Conservation (phyloP, 108 stramenopile species). For the Skeletonema potamos region DNA sequence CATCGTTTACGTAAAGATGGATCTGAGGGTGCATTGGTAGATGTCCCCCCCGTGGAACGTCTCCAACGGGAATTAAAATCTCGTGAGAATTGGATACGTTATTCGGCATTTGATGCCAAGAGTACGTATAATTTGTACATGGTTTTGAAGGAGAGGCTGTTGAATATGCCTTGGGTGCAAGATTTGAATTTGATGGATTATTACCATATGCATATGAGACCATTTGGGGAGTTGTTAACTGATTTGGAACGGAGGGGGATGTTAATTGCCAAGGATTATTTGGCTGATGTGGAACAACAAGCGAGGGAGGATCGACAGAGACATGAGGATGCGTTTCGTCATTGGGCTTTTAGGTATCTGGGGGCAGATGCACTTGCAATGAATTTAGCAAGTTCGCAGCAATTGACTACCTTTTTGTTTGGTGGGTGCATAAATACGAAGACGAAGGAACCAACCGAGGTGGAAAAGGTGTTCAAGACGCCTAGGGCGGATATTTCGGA, state of each 20-base stretch:
- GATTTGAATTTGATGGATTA: constrained; percentile 84
- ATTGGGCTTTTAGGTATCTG: constrained; percentile 73
- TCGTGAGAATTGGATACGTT: constrained; percentile 83
- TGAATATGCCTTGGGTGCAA: constrained; percentile 47
- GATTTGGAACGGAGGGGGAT: constrained; percentile 98
- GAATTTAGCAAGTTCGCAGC: constrained; percentile 82
- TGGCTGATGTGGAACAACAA: constrained; percentile 77
- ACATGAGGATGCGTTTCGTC: constrained; percentile 64
- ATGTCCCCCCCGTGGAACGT: constrained; percentile 85
- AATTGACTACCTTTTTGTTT: constrained; percentile 89
- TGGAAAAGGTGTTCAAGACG: constrained; percentile 79
- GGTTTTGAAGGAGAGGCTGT: constrained; percentile 38
- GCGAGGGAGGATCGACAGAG: constrained; percentile 78
- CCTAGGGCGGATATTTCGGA: constrained; percentile 78
- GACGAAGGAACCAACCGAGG: constrained; percentile 71
- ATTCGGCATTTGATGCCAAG: constrained; percentile 83
- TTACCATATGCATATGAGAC: constrained; percentile 88
- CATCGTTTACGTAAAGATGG: constrained; percentile 86
- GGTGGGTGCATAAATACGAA: constrained; percentile 81
- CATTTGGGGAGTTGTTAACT: constrained; percentile 94
- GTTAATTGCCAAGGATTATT: constrained; percentile 87
- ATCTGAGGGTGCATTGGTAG: constrained; percentile 67
- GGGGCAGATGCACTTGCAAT: constrained; percentile 84
- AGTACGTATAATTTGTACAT: constrained; percentile 66
- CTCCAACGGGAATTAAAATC: constrained; percentile 78